Percentiles rank a stretch among this genome's conserved stretches.
Conservation (phyloP, 495 filamentous ascomycete species). For the Xylaria scruposa region DNA sequence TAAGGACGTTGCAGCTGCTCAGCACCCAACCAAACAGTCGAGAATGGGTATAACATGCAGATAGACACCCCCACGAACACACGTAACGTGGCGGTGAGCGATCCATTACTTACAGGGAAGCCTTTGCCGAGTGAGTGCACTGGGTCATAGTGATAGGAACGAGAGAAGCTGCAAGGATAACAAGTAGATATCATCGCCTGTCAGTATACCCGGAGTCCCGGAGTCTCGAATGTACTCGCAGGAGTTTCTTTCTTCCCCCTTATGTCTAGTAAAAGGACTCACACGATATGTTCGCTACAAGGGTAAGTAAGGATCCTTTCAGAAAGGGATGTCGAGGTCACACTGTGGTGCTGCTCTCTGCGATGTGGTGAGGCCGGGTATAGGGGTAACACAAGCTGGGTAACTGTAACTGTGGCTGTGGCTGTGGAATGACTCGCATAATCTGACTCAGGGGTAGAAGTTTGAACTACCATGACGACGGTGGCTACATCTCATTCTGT, state of each 20-base stretch:
- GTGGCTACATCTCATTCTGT: background rate
- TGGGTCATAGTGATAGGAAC: background rate
- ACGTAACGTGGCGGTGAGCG: background rate
- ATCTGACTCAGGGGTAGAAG: background rate
- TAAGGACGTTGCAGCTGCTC: background rate
- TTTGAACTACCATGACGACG: background rate
- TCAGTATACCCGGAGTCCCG: background rate
- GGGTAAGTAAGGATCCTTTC: background rate
- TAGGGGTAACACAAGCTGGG: background rate
- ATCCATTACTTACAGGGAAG: background rate
- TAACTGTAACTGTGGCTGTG: background rate
- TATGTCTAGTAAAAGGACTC: background rate
- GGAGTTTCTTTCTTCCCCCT: background rate
- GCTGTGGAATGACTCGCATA: background rate
- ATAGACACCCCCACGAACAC: background rate
- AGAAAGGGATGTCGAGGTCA: background rate
- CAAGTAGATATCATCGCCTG: background rate
- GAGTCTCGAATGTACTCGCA: background rate
- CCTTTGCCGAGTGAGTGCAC: background rate
- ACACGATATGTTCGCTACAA: background rate
- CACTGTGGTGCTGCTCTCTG: background rate
- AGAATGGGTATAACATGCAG: background rate
- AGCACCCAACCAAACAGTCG: background rate
- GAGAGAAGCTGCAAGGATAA: background rate
- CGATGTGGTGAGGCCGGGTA: background rate